Evolutionary conservation across 2,329 filamentous ascomycete species (phyloP), one percentile per base, ranked within the genome.

Genomic region (Apiospora pterosperma): DNA sequence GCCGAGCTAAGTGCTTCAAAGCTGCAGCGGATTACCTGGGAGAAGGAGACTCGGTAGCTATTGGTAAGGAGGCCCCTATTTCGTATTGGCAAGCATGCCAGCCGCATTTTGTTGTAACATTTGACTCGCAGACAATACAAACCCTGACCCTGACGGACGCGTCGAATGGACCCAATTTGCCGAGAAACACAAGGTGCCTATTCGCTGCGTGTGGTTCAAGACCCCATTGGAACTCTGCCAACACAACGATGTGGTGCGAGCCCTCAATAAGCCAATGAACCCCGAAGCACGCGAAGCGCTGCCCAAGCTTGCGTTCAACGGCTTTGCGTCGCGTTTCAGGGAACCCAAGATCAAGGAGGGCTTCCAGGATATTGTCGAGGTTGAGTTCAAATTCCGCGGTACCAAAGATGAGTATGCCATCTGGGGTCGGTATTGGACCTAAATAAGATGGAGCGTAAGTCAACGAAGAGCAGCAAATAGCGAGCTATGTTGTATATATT

Each of bases 191-290:
- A 81, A 86, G 4, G 82, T 96, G 2, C 90, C 92, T 2, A 91
- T 97, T 70, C 90, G 95, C 59, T 97, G 95, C 73, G 83, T 98
- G 11, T 90, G 91, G 77, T 96, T 99, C 80, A 91, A 89, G 62
- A 90, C 93, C 14, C 82, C 89, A 1, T 77, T 88, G 31, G 83
- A 85, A 52, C 75, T 97, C 10, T 89, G 86, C 69, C 88, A 93
- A 75, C 96, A 99, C 79, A 99, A 99, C 74, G 92, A 97, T 74
- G 87, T 86, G 1, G 92, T 97, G 60, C 87, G 96, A 66, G 88
- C 93, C 1, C 80, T 94, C 72, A 89, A 89, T 71, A 75, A 77
- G 61, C 48, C 68, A 25, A 83, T 93, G 79, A 98, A 98, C 73
- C 95, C 94, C 1, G 95, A 98, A 76, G 85, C 87, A 28, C 86